Base-by-base conservation (phyloP, 2,329 filamentous ascomycete genomes). In the Penicillium aurantiogriseum region DNA sequence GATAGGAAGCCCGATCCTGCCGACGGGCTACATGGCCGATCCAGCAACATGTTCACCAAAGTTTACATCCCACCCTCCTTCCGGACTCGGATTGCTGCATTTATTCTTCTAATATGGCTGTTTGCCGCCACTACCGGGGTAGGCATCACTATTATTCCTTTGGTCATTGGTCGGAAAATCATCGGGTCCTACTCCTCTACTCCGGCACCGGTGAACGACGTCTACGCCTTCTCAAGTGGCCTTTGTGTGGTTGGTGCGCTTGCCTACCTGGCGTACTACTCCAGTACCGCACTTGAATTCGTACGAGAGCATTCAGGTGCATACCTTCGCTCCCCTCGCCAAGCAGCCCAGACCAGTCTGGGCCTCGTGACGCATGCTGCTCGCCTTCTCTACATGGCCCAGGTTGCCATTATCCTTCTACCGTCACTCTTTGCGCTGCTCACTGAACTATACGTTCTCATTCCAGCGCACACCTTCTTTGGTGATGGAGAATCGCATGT, bases 151-250 rank as follows among this genome's bases (percentile, higher is more conserved):
- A 88, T 99, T 60, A 77, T 95, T 0, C 95, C 94, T 0, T 83
- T 99, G 4, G 81, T 96, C 7, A 86, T 96, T 69, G 94, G 94
- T 2, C 88, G 94, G 29, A 82, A 81, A 56, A 81, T 97, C 60
- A 90, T 97, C 70, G 85, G 87, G 46, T 77, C 82, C 29, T 76
- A 92, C 35, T 85, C 96, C 42, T 90, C 91, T 5, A 76, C 81
- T 0, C 83, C 89, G 60, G 83, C 90, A 47, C 85, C 85, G 40
- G 89, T 93, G 70, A 99, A 97, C 74, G 94, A 99, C 72, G 89
- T 99, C 27, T 97, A 99, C 68, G 93, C 94, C 13, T 96, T 97
- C 73, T 96, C 91, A 51, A 86, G 94, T 31, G 94, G 94, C 15
- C 83, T 96, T 40, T 96, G 95, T 71, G 79, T 91, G 27, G 80